Evolutionary conservation across 148 eudicot genomes (phyloP).

Genomic region (Talinum fruticosum): DNA sequence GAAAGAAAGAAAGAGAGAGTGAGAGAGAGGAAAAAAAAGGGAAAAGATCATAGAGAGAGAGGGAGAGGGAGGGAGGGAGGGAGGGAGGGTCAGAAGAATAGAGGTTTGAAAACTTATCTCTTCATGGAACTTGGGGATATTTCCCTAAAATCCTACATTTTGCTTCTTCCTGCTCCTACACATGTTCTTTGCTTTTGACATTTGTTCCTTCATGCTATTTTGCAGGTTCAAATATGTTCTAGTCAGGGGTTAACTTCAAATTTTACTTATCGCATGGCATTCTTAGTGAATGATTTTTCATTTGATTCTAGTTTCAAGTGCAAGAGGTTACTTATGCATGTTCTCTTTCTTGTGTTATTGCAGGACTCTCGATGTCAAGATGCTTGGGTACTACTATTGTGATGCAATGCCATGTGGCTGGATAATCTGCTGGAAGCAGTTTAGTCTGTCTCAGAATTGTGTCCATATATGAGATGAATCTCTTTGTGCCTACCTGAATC

Average conservation of each 20-base stretch:
- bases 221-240: conserved; percentile 39
- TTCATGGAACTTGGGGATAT: neutral
- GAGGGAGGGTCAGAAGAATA: neutral
- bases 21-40: neutral
- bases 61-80: neutral
- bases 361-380: conserved; percentile 19
- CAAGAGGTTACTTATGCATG: conserved; percentile 9
- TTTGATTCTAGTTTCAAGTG: neutral
- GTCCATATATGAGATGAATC: conserved; percentile 9
- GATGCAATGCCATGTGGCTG: neutral
- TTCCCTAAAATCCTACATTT: conserved; percentile 1
- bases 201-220: conserved; percentile 30
- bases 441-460: neutral
- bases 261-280: conserved; percentile 15
- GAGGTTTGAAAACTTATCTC: neutral
- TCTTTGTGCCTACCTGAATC: neutral
- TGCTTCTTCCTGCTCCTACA: neutral
- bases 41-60: no score
- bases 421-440: neutral
- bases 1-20: neutral
- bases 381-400: neutral
- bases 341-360: conserved; percentile 12
- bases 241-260: conserved; percentile 24
- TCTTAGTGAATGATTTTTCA: conserved; percentile 10
- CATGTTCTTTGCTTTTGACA: conserved; percentile 20